Evolutionary conservation across 306 rosid species (phyloP).

Genomic region (Ziziphus jujuba): DNA sequence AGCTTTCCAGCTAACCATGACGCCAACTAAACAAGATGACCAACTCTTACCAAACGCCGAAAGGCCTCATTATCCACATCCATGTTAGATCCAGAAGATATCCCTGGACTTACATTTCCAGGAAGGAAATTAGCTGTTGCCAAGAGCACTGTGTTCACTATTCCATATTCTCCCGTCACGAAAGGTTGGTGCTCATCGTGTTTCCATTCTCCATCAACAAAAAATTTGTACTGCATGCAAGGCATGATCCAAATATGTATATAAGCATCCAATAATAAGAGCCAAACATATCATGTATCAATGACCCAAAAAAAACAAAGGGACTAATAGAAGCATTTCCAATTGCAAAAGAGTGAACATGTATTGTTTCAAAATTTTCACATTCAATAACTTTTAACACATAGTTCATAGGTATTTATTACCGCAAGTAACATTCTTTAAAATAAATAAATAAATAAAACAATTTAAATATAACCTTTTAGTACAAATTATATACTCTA

Average conservation of each 20-base stretch:
- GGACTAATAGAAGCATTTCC: constrained; percentile 1
- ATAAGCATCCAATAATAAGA: constrained; percentile 21
- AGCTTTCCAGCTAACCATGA: constrained; percentile 9
- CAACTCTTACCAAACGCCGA: constrained; percentile 61
- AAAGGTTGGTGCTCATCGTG: constrained; percentile 82
- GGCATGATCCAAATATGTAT: constrained; percentile 22
- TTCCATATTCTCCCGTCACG: constrained; percentile 70
- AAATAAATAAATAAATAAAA: neutral
- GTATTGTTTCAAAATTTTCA: neutral
- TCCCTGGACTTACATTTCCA: constrained; percentile 46
- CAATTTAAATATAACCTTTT: constrained; percentile 3
- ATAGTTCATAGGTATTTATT: constrained; percentile 1
- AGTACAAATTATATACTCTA: neutral
- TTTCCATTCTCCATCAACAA: constrained; percentile 96
- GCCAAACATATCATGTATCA: constrained; percentile 10
- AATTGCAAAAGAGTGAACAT: constrained; percentile 11
- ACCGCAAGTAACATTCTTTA: neutral
- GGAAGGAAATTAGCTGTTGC: constrained; percentile 64
- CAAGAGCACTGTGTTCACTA: constrained; percentile 75
- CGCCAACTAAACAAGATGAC: constrained; percentile 20
- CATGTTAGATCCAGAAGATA: constrained; percentile 74
- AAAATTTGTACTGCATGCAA: constrained; percentile 89
- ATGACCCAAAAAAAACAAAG: neutral
- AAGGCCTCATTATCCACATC: constrained; percentile 89
- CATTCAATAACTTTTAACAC: constrained; percentile 1